Evolutionary conservation across 352 stramenopile species (phyloP).

Genomic region (Globisporangium canariense): DNA sequence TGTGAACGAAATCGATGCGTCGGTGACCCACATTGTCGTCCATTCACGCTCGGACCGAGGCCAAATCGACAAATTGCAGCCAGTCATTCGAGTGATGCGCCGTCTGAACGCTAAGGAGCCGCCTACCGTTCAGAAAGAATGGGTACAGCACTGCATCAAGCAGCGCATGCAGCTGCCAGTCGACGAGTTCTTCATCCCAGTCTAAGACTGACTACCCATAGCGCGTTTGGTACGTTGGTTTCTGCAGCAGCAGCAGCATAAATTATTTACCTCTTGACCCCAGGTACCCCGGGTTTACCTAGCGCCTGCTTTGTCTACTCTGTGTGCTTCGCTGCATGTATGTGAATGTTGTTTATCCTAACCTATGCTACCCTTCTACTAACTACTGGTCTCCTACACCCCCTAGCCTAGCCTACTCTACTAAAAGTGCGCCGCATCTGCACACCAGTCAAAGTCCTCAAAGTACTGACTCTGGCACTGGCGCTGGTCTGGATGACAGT

Average conservation of each 20-base stretch:
- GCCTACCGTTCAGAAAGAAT: conserved; percentile 50
- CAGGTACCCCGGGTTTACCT: neutral
- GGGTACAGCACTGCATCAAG: conserved; percentile 50
- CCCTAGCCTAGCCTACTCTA: conserved; percentile 1
- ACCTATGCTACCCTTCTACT: neutral
- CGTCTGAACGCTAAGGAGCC: conserved; percentile 46
- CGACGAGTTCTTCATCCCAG: conserved; percentile 44
- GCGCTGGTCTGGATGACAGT: conserved; percentile 21
- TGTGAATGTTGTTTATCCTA: neutral
- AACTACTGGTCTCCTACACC: neutral
- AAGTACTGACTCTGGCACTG: conserved; percentile 36
- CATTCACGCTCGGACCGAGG: conserved; percentile 16
- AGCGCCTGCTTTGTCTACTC: conserved; percentile 6
- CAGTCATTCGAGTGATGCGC: conserved; percentile 45
- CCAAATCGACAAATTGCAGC: conserved; percentile 38
- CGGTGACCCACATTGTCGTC: conserved; percentile 68
- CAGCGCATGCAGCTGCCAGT: conserved; percentile 49
- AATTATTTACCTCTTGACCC: conserved; percentile 29
- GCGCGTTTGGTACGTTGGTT: neutral
- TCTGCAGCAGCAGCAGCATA: conserved; percentile 25
- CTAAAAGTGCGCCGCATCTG: conserved; percentile 43
- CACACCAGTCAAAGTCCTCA: conserved; percentile 77
- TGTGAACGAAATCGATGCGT: conserved; percentile 29
- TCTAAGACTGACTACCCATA: conserved; percentile 25
- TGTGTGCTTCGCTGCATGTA: neutral